These are phyloP conservation scores for Leucoagaricus sp. DNA, from an alignment of 1,284 basidiomycete genomes.

Conservation along the genomic window DNA sequence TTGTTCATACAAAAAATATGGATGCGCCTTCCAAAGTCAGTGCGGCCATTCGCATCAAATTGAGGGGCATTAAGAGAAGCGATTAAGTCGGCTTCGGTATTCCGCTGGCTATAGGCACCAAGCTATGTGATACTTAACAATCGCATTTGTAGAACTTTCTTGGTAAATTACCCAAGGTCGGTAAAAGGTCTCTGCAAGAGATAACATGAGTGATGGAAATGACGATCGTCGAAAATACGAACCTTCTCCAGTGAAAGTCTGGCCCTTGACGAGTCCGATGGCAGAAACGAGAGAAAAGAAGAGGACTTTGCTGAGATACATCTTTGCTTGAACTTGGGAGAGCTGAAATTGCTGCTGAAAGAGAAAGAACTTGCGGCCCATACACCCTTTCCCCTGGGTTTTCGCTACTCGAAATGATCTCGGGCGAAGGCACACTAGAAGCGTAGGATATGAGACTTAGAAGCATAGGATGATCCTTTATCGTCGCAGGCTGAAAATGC, in stretches of 20 bases:
- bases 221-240: background rate
- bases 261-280: background rate
- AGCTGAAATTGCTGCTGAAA: too few species aligned
- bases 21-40: conserved; percentile 26
- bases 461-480: too few species aligned
- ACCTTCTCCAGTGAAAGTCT: background rate
- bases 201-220: background rate
- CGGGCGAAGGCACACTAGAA: too few species aligned
- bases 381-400: too few species aligned
- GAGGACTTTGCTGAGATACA: background rate
- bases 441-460: too few species aligned
- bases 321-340: background rate
- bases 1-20: conserved; percentile 25
- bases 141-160: background rate
- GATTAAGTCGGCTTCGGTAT: conserved; percentile 24
- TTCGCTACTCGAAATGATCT: too few species aligned
- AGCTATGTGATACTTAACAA: conserved; percentile 13
- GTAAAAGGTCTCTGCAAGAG: background rate
- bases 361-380: too few species aligned
- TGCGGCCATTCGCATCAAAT: conserved; percentile 21
- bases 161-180: background rate
- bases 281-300: background rate
- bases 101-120: conserved; percentile 26
- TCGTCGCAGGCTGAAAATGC: too few species aligned
- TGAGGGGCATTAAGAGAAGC: conserved; percentile 26